Conservation (phyloP, 2,329 filamentous ascomycete species). For the Bisporella sp. region DNA sequence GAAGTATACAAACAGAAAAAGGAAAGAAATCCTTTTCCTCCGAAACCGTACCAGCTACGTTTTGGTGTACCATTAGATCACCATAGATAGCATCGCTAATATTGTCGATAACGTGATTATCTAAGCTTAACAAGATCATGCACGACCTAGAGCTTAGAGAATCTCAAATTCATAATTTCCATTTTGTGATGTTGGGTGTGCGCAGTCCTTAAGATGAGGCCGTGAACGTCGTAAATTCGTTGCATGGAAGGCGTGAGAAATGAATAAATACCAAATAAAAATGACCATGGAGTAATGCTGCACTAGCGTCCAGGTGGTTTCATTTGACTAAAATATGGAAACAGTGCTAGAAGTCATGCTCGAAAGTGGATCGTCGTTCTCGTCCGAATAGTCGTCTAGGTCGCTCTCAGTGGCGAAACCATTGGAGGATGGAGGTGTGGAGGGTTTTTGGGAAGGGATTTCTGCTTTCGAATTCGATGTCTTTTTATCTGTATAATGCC, state of each 20-base stretch:
- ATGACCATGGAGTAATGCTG: constrained; percentile 23
- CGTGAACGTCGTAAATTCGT: constrained; percentile 17
- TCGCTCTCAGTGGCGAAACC: constrained; percentile 11
- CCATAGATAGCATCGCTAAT: too few species aligned
- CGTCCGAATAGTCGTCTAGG: constrained; percentile 18
- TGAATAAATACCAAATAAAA: not conserved
- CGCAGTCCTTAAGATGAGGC: not conserved
- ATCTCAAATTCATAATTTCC: too few species aligned
- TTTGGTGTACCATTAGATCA: too few species aligned
- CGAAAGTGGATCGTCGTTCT: constrained; percentile 12
- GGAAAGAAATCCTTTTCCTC: too few species aligned
- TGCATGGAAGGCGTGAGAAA: constrained; percentile 10
- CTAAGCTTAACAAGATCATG: too few species aligned
- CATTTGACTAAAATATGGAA: too few species aligned
- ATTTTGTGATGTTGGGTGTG: too few species aligned
- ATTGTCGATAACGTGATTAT: too few species aligned
- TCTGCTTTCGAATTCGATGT: not conserved
- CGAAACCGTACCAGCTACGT: too few species aligned
- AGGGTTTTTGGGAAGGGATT: not conserved
- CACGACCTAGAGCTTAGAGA: too few species aligned
- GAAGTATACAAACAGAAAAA: too few species aligned
- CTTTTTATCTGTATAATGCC: constrained; percentile 37
- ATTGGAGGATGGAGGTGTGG: constrained; percentile 3
- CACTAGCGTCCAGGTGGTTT: constrained; percentile 25
- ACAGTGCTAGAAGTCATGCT: constrained; percentile 1